phyloP scores from a whole-genome alignment of 345 rosid genomes.

The Rhodamnia argentea region DNA sequence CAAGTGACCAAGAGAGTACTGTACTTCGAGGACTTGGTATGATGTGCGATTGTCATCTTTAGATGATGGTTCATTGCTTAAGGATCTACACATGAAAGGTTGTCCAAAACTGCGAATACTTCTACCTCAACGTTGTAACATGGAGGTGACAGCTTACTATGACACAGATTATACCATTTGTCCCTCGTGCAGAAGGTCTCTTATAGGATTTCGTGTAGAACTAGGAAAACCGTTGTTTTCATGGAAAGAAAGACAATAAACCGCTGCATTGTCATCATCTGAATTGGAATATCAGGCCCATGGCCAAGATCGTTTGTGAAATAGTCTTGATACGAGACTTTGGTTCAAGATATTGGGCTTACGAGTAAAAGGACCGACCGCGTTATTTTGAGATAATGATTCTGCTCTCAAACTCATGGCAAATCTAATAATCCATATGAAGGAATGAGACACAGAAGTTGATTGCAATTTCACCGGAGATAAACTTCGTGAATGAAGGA shows the following conservation, averaged over 20 bases:
- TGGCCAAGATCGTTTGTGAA: neutral
- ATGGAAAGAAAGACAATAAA: neutral
- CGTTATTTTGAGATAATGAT: neutral
- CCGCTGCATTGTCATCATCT: fast-evolving
- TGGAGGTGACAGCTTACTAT: too few relatives aligned
- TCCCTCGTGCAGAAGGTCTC: too few relatives aligned
- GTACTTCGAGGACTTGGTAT: constrained; percentile 43
- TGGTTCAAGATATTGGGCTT: neutral
- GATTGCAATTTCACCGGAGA: neutral
- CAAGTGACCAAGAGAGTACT: constrained; percentile 55
- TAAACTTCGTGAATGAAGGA: neutral
- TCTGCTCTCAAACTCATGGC: neutral
- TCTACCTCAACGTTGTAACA: too few relatives aligned
- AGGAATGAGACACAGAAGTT: neutral
- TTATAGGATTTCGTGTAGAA: too few relatives aligned
- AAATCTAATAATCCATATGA: neutral
- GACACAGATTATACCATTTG: too few relatives aligned
- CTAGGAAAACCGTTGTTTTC: too few relatives aligned
- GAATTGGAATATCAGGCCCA: fast-evolving
- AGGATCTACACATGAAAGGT: neutral
- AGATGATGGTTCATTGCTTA: neutral
- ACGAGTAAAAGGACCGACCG: fast-evolving
- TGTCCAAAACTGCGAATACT: too few relatives aligned
- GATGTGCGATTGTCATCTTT: constrained; percentile 23
- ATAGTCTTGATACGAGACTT: neutral